A percentile compares a stretch with the other conserved stretches of the same genome.
These are phyloP conservation scores for Plasmodium gonderi DNA, from an alignment of 169 alveolate species.

Conservation along the genomic window DNA sequence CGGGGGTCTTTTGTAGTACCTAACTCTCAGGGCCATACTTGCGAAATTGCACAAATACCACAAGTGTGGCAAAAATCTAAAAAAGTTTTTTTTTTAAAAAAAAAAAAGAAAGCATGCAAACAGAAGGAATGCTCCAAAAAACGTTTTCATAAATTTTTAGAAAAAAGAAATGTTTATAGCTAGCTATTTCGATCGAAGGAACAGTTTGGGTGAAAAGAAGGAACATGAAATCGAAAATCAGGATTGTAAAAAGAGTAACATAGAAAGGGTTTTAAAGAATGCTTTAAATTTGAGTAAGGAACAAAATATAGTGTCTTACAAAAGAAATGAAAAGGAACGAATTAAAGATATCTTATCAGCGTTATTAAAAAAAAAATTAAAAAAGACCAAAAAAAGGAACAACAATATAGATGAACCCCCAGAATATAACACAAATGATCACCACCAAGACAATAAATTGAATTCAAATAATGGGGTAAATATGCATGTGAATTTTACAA, in stretches of 20 bases:
- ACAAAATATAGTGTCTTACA: background rate
- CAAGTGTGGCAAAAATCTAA: no score
- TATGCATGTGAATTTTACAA: background rate
- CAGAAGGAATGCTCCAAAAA: background rate
- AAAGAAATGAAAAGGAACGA: constrained; percentile 11
- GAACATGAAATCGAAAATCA: background rate
- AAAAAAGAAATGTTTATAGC: constrained; percentile 17
- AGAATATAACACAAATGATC: background rate
- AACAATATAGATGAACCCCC: background rate
- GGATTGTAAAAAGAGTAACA: background rate
- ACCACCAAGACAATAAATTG: background rate
- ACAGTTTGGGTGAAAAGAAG: background rate
- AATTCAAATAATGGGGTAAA: background rate
- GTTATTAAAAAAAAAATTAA: constrained; percentile 25
- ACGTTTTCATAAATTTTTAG: background rate
- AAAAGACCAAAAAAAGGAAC: background rate
- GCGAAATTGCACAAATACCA: no score
- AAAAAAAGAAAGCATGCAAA: background rate
- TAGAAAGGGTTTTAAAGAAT: constrained; percentile 29
- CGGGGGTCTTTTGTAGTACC: no score
- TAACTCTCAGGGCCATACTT: no score
- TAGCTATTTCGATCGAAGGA: constrained; percentile 24
- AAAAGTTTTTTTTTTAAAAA: background rate
- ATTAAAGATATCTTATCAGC: constrained; percentile 23
- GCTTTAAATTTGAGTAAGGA: constrained; percentile 23